phyloP scores from a whole-genome alignment of 306 rosid genomes.

The Fagus sylvatica region DNA sequence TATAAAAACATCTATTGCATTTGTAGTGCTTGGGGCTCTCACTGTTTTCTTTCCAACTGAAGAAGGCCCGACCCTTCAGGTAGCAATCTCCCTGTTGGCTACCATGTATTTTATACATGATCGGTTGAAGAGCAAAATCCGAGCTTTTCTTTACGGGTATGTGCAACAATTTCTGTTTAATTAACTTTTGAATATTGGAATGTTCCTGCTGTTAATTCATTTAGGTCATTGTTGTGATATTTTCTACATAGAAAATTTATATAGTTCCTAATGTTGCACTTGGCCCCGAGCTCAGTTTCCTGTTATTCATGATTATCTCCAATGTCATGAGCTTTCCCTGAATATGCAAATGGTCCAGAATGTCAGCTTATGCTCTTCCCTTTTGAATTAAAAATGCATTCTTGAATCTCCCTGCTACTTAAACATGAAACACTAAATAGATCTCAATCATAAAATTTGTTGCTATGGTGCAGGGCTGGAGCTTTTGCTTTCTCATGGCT shows the following conservation, averaged over 20 bases:
- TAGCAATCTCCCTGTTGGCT: slow-evolving; percentile 77
- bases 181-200: slow-evolving; percentile 11
- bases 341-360: background rate
- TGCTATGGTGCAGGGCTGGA: slow-evolving; percentile 70
- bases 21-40: slow-evolving; percentile 72
- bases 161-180: slow-evolving; percentile 25
- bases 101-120: slow-evolving; percentile 76
- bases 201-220: slow-evolving; percentile 4
- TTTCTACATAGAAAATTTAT: background rate
- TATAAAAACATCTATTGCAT: slow-evolving; percentile 64
- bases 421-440: background rate
- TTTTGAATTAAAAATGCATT: background rate
- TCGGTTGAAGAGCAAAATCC: slow-evolving; percentile 74
- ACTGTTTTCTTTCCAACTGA: slow-evolving; percentile 88
- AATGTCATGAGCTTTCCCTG: background rate
- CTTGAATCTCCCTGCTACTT: slow-evolving; percentile 7
- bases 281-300: background rate
- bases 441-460: slow-evolving; percentile 22
- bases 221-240: slow-evolving; percentile 4
- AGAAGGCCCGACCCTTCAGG: slow-evolving; percentile 98
- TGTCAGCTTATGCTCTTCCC: background rate
- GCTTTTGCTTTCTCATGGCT: slow-evolving; percentile 84
- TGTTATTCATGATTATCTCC: background rate
- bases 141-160: slow-evolving; percentile 85
- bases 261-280: background rate